Evolutionary conservation across 495 filamentous ascomycete species (phyloP), one percentile per base, ranked within the genome.

Genomic region (Aspergillus egyptiacus): DNA sequence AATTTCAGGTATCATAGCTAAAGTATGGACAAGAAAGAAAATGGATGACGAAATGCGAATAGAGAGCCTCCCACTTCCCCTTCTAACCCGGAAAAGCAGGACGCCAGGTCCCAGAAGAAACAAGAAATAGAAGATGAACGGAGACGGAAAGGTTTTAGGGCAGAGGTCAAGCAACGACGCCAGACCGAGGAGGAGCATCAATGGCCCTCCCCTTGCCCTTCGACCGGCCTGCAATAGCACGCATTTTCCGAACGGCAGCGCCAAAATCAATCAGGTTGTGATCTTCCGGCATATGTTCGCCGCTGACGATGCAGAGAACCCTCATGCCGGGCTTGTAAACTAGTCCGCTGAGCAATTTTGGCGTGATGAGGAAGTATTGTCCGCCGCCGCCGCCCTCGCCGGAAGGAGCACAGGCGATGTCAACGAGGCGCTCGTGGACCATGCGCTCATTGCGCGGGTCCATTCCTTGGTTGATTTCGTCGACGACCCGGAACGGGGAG

Each of bases 401-500:
- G 36, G 51, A 55, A 13, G 62, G 54, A 9, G 61, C 74, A 55
- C 91, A 95, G 34, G 91, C 91, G 62, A 95, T 93, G 60, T 91
- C 88, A 2, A 96, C 90, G 83, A 99, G 88, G 43, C 94, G 84
- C 58, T 89, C 87, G 67, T 99, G 93, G 10, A 97, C 94, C 77
- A 96, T 90, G 34, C 93, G 82, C 70, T 98, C 93, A 67, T 98
- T 98, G 35, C 94, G 81, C 18, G 94, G 91, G 67, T 98, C 93
- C 93, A 98, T 98, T 51, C 93, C 93, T 71, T 98, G 93, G 59
- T 98, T 98, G 71, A 98, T 98, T 68, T 98, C 93, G 69, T 98
- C 93, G 46, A 99, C 93, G 32, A 97, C 93, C 45, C 93, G 90
- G 83, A 99, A 99, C n/a, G 93, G 93, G 2, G 89, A 86, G 54